Evolutionary conservation across 2,329 filamentous ascomycete genomes (phyloP).

Genomic region (Fusarium dimerum): DNA sequence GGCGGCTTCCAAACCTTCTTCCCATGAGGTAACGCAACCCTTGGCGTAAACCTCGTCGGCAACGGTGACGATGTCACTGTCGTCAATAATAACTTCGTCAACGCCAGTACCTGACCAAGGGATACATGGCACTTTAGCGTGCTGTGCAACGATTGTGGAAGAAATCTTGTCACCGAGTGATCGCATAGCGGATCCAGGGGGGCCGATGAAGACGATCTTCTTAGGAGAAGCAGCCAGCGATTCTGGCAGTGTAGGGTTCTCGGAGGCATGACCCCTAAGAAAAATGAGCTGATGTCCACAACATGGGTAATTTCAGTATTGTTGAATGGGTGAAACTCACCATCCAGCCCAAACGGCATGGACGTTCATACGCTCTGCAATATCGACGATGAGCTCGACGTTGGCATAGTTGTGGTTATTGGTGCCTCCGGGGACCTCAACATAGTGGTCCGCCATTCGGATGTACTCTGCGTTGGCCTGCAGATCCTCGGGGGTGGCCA

Average conservation of each 20-base stretch:
- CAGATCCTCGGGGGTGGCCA: conserved; percentile 98
- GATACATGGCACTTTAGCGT: conserved; percentile 94
- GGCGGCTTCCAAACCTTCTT: conserved; percentile 87
- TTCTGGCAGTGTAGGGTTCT: conserved; percentile 97
- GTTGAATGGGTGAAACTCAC: conserved; percentile 51
- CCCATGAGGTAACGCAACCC: conserved; percentile 85
- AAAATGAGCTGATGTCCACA: neutral
- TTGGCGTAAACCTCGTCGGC: conserved; percentile 81
- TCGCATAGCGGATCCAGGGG: conserved; percentile 96
- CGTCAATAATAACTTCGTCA: conserved; percentile 74
- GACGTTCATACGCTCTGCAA: conserved; percentile 97
- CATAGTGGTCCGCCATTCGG: conserved; percentile 98
- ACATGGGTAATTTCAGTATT: conserved; percentile 11
- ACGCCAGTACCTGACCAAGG: conserved; percentile 99
- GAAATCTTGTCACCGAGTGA: conserved; percentile 99
- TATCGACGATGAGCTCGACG: conserved; percentile 97
- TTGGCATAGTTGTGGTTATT: conserved; percentile 99
- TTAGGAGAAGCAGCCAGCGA: conserved; percentile 93
- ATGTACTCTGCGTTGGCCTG: conserved; percentile 99
- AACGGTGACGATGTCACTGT: conserved; percentile 88
- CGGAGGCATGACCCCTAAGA: conserved; percentile 88
- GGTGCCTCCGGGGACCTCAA: conserved; percentile 96
- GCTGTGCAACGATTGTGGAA: conserved; percentile 97
- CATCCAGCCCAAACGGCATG: conserved; percentile 99
- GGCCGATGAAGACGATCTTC: conserved; percentile 99